phyloP scores from a whole-genome alignment of 1,284 basidiomycete species.

The Melampsora larici-populina region DNA sequence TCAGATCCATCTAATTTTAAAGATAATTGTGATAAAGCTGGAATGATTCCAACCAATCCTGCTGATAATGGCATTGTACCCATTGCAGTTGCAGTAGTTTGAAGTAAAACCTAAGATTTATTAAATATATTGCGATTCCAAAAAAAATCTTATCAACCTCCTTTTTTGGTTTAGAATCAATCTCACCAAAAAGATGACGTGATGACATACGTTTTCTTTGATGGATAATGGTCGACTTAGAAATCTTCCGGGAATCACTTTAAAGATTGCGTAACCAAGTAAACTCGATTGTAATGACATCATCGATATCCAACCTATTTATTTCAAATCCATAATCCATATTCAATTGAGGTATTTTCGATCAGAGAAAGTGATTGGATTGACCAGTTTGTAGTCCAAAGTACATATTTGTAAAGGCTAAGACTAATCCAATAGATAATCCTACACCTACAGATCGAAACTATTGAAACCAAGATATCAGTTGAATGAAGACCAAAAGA shows the following conservation, averaged over 20 bases:
- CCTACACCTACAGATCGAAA: slow-evolving; percentile 62
- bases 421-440: slow-evolving; percentile 66
- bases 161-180: slow-evolving; percentile 59
- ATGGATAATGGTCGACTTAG: slow-evolving; percentile 50
- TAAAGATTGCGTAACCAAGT: slow-evolving; percentile 81
- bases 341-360: no score
- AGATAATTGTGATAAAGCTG: slow-evolving; percentile 75
- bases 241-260: slow-evolving; percentile 62
- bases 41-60: slow-evolving; percentile 90
- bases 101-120: slow-evolving; percentile 64
- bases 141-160: no score
- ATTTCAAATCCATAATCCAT: not conserved
- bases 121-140: no score
- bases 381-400: slow-evolving; percentile 74
- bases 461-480: not conserved
- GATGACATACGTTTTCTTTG: slow-evolving; percentile 34
- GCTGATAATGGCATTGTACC: slow-evolving; percentile 81
- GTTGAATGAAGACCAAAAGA: not conserved
- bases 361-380: not conserved
- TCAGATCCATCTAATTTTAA: slow-evolving; percentile 70
- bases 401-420: slow-evolving; percentile 73
- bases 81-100: slow-evolving; percentile 88
- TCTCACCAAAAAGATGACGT: no score
- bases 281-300: slow-evolving; percentile 57
- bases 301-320: slow-evolving; percentile 41